Base-by-base conservation (phyloP, 176 grass and related monocot species). In the Areca catechu region DNA sequence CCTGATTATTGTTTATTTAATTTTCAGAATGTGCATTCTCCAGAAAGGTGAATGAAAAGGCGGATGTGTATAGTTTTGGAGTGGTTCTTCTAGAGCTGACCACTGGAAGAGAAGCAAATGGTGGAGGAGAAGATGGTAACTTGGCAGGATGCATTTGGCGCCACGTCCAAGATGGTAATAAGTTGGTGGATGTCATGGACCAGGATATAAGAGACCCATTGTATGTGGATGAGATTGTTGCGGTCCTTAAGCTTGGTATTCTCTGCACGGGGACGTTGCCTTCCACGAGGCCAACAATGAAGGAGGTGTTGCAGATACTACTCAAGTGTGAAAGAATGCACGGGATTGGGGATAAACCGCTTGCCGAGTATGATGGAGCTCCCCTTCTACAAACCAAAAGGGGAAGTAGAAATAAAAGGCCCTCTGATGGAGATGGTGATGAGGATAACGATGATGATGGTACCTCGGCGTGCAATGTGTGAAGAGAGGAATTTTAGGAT, bases 71-170 rank as follows among this genome's bases (percentile, higher is more conserved):
- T 74, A 98, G 93, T 73, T 98, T 88, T 61, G 93, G 87, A 37
- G 93, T 92, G 5, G 84, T 98, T 28, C 80, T 98, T 14, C 62
- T 98, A 29, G 87, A 98, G 77, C 80, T 98, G 20, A 88, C 81
- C 1, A 92, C 93, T 12, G 87, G 93, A 6, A 60, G 68, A 55
- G 25, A 54, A 73, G 69, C 87, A 21, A 84, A 76, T 61, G 78
- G 88, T 58, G 93, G 84, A 29, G 75, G 81, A 20, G 73, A 79
- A 17, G 51, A 85, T 5, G 73, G 81, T 7, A 75, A 34, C 60
- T 78, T 92, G 53, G 81, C 78, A 6, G 84, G 78, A 18, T 89
- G 86, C 84, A 81, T 81, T 0, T 81, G 84, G 56, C 61, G 55
- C 10, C 73, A 70, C 57, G 71, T 73, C 4, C 75, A 78, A 43